Evolutionary conservation across 1,139 yeast genomes (phyloP).

Genomic region (Pichia sp.): DNA sequence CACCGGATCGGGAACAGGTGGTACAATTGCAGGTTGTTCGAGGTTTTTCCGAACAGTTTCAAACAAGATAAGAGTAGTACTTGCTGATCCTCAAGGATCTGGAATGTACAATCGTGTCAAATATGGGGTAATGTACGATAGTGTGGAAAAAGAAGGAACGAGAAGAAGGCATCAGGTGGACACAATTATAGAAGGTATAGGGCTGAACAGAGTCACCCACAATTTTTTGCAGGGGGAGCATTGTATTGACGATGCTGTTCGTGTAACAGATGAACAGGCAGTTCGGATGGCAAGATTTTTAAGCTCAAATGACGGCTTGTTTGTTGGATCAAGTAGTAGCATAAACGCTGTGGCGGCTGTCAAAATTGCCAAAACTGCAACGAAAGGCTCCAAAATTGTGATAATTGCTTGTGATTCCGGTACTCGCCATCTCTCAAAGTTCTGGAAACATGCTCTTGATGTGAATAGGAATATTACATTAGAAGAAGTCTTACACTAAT

Average conservation of each 20-base stretch:
- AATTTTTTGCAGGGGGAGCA: slow-evolving; percentile 72
- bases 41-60: slow-evolving; percentile 57
- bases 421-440: slow-evolving; percentile 80
- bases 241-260: slow-evolving; percentile 69
- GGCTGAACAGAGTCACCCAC: slow-evolving; percentile 78
- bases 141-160: slow-evolving; percentile 86
- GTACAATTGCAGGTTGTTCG: slow-evolving; percentile 87
- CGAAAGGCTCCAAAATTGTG: slow-evolving; percentile 66
- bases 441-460: slow-evolving; percentile 68
- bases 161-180: slow-evolving; percentile 95
- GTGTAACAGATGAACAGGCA: slow-evolving; percentile 79
- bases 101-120: slow-evolving; percentile 84
- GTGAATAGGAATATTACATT: slow-evolving; percentile 24
- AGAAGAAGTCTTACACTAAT: slow-evolving; percentile 20
- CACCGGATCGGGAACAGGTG: slow-evolving; percentile 71
- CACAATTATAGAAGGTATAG: slow-evolving; percentile 90
- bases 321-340: slow-evolving; percentile 89
- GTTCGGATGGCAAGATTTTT: slow-evolving; percentile 81
- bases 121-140: slow-evolving; percentile 89
- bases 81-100: slow-evolving; percentile 96
- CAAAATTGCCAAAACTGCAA: slow-evolving; percentile 50
- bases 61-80: slow-evolving; percentile 40
- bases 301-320: slow-evolving; percentile 79
- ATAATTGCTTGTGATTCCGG: slow-evolving; percentile 95
- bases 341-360: slow-evolving; percentile 90